Evolutionary conservation across 257 asterid genomes (phyloP).

Genomic region (Solanum ahanhuiri): DNA sequence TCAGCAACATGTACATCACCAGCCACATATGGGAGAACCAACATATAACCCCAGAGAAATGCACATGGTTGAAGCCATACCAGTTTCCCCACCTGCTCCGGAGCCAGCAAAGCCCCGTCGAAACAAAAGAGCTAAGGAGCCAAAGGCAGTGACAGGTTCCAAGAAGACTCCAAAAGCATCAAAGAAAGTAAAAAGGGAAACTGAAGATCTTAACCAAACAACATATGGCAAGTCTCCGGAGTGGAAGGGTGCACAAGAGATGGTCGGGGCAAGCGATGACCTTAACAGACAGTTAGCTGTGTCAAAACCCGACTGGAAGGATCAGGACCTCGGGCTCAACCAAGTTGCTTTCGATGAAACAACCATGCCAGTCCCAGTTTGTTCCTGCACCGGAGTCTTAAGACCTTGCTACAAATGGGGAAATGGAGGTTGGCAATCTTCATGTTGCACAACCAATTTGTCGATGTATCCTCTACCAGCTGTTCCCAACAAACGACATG

Average conservation of each 20-base stretch:
- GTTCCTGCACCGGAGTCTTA: constrained; percentile 80
- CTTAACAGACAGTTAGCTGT: constrained; percentile 19
- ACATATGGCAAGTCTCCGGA: constrained; percentile 29
- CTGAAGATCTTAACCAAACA: constrained; percentile 43
- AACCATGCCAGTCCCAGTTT: constrained; percentile 89
- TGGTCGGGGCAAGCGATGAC: constrained; percentile 19
- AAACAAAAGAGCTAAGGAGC: constrained; percentile 56
- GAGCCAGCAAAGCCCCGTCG: constrained; percentile 59
- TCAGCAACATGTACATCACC: constrained; percentile 48
- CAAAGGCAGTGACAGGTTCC: constrained; percentile 26
- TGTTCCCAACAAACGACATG: constrained; percentile 89
- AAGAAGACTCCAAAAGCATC: constrained; percentile 43
- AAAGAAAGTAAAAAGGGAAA: constrained; percentile 49
- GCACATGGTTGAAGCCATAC: constrained; percentile 35
- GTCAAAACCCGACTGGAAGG: constrained; percentile 72
- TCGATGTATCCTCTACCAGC: constrained; percentile 92
- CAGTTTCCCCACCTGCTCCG: constrained; percentile 30
- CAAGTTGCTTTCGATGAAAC: constrained; percentile 85
- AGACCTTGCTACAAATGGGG: constrained; percentile 99
- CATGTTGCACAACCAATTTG: constrained; percentile 78
- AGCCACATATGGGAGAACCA: constrained; percentile 41
- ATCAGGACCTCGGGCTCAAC: constrained; percentile 82
- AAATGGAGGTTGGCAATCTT: constrained; percentile 98
- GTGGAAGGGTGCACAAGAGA: constrained; percentile 27
- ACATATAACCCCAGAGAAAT: constrained; percentile 34